Conservation (phyloP, 345 rosid species). For the Hibiscus trionum region DNA sequence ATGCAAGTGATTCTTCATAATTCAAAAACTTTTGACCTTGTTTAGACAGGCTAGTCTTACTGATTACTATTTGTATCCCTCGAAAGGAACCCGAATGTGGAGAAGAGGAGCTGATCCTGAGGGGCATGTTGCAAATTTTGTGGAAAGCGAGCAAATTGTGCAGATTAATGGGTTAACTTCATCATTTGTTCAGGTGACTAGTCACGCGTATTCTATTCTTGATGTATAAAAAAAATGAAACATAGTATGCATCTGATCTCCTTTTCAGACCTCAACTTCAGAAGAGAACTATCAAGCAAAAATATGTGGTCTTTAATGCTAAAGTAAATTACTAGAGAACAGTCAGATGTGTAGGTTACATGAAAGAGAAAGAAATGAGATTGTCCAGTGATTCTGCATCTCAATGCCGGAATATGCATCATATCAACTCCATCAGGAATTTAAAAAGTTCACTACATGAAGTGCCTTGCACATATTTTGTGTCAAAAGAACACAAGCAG, state of each 20-base stretch:
- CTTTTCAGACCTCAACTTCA: not conserved
- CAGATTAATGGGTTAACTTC: constrained; percentile 77
- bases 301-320: not conserved
- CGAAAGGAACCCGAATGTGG: constrained; percentile 95
- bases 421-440: not conserved
- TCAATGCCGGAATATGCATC: not conserved
- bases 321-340: not conserved
- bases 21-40: not conserved
- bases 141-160: constrained; percentile 87
- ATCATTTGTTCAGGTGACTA: constrained; percentile 61
- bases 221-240: not conserved
- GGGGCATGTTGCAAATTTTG: constrained; percentile 96
- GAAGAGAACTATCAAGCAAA: not conserved
- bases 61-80: constrained; percentile 13
- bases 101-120: constrained; percentile 98
- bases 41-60: not conserved
- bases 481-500: not conserved
- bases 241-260: not conserved
- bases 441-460: not conserved
- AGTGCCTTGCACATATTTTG: not conserved
- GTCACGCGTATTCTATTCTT: not conserved
- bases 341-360: not conserved
- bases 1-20: not conserved
- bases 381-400: not conserved
- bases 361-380: not conserved